A percentile compares a stretch with the other conserved stretches of the same genome.
phyloP scores from a whole-genome alignment of 768 basidiomycete genomes.

The Mycena latifolia region DNA sequence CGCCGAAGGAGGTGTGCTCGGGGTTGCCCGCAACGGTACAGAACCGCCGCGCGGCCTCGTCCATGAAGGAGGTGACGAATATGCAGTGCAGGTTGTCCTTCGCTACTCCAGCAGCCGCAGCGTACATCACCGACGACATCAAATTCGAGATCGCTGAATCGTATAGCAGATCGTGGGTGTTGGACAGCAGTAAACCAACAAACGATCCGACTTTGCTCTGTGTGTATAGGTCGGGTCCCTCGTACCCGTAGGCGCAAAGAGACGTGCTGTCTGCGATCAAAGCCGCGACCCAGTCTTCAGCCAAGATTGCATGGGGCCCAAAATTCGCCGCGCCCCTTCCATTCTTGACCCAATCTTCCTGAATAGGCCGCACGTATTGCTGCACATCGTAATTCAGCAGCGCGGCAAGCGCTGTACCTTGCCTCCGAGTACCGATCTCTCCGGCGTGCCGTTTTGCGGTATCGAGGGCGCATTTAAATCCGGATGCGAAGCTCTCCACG shows the following conservation, averaged over 20 bases:
- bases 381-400: no score
- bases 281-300: no score
- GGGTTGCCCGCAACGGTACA: no score
- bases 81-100: slow-evolving; percentile 12
- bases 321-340: neutral
- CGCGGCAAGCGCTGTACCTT: no score
- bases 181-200: neutral
- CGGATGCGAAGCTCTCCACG: no score
- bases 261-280: no score
- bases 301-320: neutral
- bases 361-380: slow-evolving; percentile 16
- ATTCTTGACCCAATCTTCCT: slow-evolving; percentile 4
- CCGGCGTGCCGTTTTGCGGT: no score
- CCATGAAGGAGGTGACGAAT: slow-evolving; percentile 10
- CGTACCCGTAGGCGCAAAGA: no score
- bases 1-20: no score
- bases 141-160: slow-evolving; percentile 14
- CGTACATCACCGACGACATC: slow-evolving; percentile 19
- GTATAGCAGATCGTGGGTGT: slow-evolving; percentile 16
- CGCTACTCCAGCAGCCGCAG: slow-evolving; percentile 1
- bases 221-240: no score
- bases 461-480: no score
- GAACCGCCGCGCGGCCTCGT: slow-evolving; percentile 1
- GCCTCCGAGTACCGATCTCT: no score
- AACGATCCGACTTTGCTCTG: slow-evolving; percentile 9